Evolutionary conservation across 345 rosid species (phyloP).

Genomic region (Cardamine occulta): DNA sequence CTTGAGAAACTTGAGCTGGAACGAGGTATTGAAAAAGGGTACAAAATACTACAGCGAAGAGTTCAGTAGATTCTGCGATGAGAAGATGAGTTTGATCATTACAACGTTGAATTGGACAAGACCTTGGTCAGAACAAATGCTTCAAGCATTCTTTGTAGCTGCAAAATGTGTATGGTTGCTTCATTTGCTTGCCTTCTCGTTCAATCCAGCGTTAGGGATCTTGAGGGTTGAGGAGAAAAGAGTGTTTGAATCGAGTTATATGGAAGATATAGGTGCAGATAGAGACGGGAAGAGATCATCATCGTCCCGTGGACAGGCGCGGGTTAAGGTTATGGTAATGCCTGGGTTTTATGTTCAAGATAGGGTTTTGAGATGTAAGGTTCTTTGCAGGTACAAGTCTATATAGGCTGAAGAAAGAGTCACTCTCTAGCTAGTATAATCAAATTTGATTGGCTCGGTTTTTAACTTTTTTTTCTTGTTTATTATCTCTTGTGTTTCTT

Average conservation of each 20-base stretch:
- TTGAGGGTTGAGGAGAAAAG: conserved; percentile 83
- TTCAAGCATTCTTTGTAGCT: conserved; percentile 86
- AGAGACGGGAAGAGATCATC: conserved; percentile 53
- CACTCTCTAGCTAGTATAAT: conserved; percentile 16
- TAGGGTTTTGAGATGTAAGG: conserved; percentile 88
- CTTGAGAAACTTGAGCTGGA: conserved; percentile 90
- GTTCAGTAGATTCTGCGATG: conserved; percentile 94
- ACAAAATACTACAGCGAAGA: conserved; percentile 94
- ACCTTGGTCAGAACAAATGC: conserved; percentile 92
- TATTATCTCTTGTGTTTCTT: conserved; percentile 1
- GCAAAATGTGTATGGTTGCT: conserved; percentile 95
- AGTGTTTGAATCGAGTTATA: conserved; percentile 67
- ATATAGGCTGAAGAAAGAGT: conserved; percentile 41
- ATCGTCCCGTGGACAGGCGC: conserved; percentile 43
- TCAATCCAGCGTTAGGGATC: conserved; percentile 70
- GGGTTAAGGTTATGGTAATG: conserved; percentile 92
- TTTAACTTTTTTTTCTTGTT: background rate
- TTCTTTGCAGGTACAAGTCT: conserved; percentile 78
- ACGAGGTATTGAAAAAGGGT: conserved; percentile 86
- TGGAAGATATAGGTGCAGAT: conserved; percentile 86
- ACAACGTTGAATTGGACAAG: conserved; percentile 78
- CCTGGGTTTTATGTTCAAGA: conserved; percentile 89
- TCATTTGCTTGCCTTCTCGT: conserved; percentile 94
- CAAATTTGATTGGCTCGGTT: background rate
- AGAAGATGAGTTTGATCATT: conserved; percentile 89